These are phyloP conservation scores for Annulohypoxylon moriforme DNA, from an alignment of 495 filamentous ascomycete genomes.

Conservation along the genomic window DNA sequence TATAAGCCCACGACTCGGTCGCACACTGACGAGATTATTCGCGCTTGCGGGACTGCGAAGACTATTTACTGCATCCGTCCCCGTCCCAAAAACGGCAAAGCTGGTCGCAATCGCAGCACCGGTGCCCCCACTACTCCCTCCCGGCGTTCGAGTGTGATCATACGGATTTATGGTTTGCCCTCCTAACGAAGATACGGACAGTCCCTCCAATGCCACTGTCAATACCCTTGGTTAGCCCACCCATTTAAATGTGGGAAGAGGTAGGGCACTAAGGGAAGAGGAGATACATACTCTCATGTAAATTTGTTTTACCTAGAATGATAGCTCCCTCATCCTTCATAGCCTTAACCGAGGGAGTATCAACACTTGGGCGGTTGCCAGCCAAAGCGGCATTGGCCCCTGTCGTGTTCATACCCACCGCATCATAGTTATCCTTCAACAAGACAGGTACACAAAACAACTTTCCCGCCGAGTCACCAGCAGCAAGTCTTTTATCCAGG, in stretches of 20 bases:
- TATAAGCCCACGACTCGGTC: conserved; percentile 69
- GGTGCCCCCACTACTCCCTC: conserved; percentile 72
- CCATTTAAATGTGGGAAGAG: neutral
- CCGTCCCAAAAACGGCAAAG: conserved; percentile 67
- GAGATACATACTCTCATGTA: conserved; percentile 61
- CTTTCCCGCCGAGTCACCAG: conserved; percentile 57
- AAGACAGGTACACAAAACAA: conserved; percentile 70
- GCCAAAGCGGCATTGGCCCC: conserved; percentile 62
- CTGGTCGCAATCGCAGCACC: conserved; percentile 69
- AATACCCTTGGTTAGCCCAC: conserved; percentile 9
- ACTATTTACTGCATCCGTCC: conserved; percentile 73
- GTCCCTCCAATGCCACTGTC: conserved; percentile 68
- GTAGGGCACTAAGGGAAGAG: neutral
- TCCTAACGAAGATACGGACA: conserved; percentile 68
- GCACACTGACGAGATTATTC: conserved; percentile 68
- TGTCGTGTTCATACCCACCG: conserved; percentile 64
- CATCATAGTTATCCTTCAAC: conserved; percentile 73
- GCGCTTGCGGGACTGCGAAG: conserved; percentile 71
- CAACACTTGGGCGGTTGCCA: conserved; percentile 54
- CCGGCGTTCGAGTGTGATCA: conserved; percentile 69
- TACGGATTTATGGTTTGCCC: conserved; percentile 74
- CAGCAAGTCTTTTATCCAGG: conserved; percentile 57
- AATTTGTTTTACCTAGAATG: conserved; percentile 73
- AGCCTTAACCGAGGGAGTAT: conserved; percentile 63
- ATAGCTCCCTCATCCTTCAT: conserved; percentile 68